Evolutionary conservation across 1,284 basidiomycete genomes (phyloP).

Genomic region (Tilletia setariae): DNA sequence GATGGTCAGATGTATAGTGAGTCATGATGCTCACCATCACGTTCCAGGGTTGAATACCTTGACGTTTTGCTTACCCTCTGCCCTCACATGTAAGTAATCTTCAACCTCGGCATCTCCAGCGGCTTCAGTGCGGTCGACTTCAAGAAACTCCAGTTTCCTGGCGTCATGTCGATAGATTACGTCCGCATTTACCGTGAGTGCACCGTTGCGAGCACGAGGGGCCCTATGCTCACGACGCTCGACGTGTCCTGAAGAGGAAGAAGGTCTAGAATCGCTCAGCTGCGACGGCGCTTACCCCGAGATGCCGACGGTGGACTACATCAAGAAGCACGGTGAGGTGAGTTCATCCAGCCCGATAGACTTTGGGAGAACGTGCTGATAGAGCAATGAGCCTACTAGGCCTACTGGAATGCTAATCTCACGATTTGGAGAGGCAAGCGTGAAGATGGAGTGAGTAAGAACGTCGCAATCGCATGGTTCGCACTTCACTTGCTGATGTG

Average conservation of each 20-base stretch:
- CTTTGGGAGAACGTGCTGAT: too few relatives aligned
- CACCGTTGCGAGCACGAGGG: too few relatives aligned
- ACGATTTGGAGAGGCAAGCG: not conserved
- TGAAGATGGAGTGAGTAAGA: not conserved
- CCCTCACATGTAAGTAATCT: too few relatives aligned
- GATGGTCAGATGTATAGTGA: constrained; percentile 14
- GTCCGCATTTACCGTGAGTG: constrained; percentile 50
- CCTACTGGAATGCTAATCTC: not conserved
- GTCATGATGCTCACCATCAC: too few relatives aligned
- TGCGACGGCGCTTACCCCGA: not conserved
- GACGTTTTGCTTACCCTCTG: too few relatives aligned
- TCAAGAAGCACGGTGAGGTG: not conserved
- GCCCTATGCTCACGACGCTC: too few relatives aligned
- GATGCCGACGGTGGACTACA: not conserved
- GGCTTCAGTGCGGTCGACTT: constrained; percentile 48
- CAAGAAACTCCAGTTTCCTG: constrained; percentile 33
- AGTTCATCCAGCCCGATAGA: too few relatives aligned
- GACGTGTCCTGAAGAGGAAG: too few relatives aligned
- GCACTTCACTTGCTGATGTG: not conserved
- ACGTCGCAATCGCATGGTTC: not conserved
- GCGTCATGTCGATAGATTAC: constrained; percentile 35
- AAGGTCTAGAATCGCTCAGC: not conserved
- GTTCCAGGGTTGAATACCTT: too few relatives aligned
- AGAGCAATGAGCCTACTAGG: too few relatives aligned
- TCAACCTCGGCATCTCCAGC: constrained; percentile 20